phyloP scores from a whole-genome alignment of 2,329 filamentous ascomycete species.

The Tothia fuscella region DNA sequence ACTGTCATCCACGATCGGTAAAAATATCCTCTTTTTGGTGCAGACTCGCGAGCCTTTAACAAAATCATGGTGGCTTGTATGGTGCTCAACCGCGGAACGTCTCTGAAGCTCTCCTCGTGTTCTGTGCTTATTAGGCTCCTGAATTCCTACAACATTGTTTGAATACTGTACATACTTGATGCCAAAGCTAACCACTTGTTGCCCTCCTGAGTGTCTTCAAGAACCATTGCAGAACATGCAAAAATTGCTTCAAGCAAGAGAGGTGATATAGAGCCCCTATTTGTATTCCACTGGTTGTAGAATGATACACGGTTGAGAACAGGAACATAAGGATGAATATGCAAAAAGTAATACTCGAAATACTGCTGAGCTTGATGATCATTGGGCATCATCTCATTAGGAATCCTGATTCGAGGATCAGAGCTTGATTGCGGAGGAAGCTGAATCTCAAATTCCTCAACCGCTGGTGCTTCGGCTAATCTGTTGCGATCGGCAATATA shows the following conservation, averaged over 20 bases:
- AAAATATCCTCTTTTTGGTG: slow-evolving; percentile 87
- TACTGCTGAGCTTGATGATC: slow-evolving; percentile 73
- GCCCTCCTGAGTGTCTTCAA: slow-evolving; percentile 72
- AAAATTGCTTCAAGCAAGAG: slow-evolving; percentile 83
- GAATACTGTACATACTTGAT: slow-evolving; percentile 47
- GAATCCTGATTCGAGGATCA: slow-evolving; percentile 73
- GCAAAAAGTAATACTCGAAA: slow-evolving; percentile 79
- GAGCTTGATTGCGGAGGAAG: slow-evolving; percentile 58
- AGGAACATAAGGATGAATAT: slow-evolving; percentile 87
- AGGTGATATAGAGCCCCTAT: slow-evolving; percentile 75
- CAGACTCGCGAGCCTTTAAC: slow-evolving; percentile 82
- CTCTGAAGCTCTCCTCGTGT: slow-evolving; percentile 88
- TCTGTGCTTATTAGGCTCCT: slow-evolving; percentile 37
- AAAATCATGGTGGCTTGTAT: slow-evolving; percentile 81
- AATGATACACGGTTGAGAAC: slow-evolving; percentile 73
- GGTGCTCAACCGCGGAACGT: slow-evolving; percentile 79
- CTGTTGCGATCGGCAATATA: slow-evolving; percentile 62
- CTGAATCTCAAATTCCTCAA: slow-evolving; percentile 60
- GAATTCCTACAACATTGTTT: neutral
- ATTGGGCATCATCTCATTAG: slow-evolving; percentile 82
- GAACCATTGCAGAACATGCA: slow-evolving; percentile 72
- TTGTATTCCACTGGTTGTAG: slow-evolving; percentile 80
- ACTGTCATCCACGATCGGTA: slow-evolving; percentile 96
- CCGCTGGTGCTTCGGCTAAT: slow-evolving; percentile 47
- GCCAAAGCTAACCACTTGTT: slow-evolving; percentile 89